These are phyloP conservation scores for Colletotrichum orbiculare DNA, from an alignment of 2,329 filamentous ascomycete genomes.

Conservation along the genomic window DNA sequence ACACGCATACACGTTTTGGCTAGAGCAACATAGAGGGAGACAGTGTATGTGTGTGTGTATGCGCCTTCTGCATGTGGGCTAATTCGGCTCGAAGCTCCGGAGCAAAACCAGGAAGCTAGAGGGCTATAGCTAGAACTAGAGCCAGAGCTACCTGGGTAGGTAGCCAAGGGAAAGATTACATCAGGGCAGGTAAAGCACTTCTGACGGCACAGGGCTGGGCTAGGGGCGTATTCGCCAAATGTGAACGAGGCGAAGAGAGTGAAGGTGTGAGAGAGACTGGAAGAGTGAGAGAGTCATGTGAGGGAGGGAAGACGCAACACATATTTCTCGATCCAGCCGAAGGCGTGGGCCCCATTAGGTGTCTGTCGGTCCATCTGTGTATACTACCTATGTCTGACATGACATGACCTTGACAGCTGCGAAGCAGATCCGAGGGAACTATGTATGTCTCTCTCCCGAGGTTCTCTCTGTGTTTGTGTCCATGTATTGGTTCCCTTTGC, in stretches of 20 bases:
- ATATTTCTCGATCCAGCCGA: too few relatives aligned
- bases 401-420: slow-evolving; percentile 19
- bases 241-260: slow-evolving; percentile 1
- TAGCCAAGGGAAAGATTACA: slow-evolving; percentile 19
- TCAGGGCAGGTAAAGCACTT: too few relatives aligned
- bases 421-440: neutral
- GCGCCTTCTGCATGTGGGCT: neutral
- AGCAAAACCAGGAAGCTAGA: neutral
- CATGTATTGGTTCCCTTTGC: slow-evolving; percentile 20
- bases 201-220: neutral
- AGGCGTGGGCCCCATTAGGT: too few relatives aligned
- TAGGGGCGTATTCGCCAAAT: slow-evolving; percentile 2
- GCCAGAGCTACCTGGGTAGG: neutral
- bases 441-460: too few relatives aligned
- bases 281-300: neutral
- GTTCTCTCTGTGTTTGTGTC: too few relatives aligned
- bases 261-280: neutral
- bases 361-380: too few relatives aligned
- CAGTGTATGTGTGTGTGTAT: neutral
- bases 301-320: slow-evolving; percentile 8
- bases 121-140: too few relatives aligned
- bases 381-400: slow-evolving; percentile 12
- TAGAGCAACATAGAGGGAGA: slow-evolving; percentile 29
- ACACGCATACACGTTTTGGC: too few relatives aligned
- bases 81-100: slow-evolving; percentile 34